Evolutionary conservation across 495 filamentous ascomycete genomes (phyloP).

Genomic region (Trichodelitschia bisporula): DNA sequence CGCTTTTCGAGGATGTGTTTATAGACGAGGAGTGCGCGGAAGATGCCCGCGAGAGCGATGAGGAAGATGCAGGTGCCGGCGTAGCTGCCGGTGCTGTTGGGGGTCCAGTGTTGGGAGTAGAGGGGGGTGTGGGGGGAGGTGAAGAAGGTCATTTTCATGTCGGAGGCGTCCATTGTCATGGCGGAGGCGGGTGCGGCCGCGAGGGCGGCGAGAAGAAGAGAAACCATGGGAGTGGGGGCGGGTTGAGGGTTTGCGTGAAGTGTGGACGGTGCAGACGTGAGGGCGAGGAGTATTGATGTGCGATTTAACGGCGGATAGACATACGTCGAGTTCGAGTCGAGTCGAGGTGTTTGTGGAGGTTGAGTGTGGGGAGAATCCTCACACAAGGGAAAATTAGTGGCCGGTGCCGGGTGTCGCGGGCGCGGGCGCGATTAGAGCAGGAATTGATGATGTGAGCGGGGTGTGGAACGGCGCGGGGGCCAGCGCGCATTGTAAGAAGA

Average conservation of each 20-base stretch:
- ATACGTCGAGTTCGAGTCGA: too few relatives aligned
- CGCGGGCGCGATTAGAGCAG: too few relatives aligned
- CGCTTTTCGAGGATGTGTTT: constrained; percentile 29
- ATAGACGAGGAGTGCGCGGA: constrained; percentile 42
- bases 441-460: too few relatives aligned
- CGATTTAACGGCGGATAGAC: too few relatives aligned
- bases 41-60: constrained; percentile 41
- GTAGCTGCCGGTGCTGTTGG: constrained; percentile 38
- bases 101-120: constrained; percentile 52
- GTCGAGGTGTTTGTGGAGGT: too few relatives aligned
- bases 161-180: constrained; percentile 7
- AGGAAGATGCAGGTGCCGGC: constrained; percentile 76
- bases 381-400: too few relatives aligned
- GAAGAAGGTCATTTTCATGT: constrained; percentile 28
- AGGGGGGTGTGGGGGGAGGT: constrained; percentile 41
- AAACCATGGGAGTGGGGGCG: constrained; percentile 4
- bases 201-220: constrained; percentile 1
- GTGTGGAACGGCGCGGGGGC: too few relatives aligned
- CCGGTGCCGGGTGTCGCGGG: too few relatives aligned
- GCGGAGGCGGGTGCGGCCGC: constrained; percentile 3
- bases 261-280: too few relatives aligned
- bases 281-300: too few relatives aligned
- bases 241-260: neutral
- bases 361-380: too few relatives aligned
- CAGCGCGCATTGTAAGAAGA: too few relatives aligned